Base-by-base conservation (phyloP, 1,284 basidiomycete genomes). In the Filobasidium uniguttulatum region DNA sequence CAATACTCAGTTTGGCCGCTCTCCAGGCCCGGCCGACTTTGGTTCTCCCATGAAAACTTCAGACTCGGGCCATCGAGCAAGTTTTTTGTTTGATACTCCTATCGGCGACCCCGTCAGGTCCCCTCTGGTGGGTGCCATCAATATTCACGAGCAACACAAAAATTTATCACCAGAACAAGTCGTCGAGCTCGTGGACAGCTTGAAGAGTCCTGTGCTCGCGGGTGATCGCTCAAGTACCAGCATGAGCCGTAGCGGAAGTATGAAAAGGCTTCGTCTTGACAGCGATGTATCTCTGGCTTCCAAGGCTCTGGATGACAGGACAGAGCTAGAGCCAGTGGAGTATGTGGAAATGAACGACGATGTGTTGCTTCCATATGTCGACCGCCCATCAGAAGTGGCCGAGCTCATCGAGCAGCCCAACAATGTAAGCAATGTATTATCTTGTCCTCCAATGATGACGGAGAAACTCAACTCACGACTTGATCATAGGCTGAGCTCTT, bases 321-420 rank as follows among this genome's bases (percentile, higher is more conserved):
- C 62, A 5, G 66, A 64, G 10, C 58, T 70, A 30, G 68, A 70
- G 54, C 66, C 68, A 0, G 63, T 70, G 46, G 67, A 70, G 46
- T 70, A 68, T 38, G 58, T 64, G 15, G 62, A 68, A 46, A 57
- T 70, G 56, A 62, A 65, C 23, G 60, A 65, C 5, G 63, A 65
- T 36, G 58, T 60, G 4, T 57, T 67, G 12, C 56, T 70, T 17
- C 68, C 68, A 0, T 70, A 62, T 54, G 57, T 66, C 30, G 59
- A 68, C 29, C 60, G 68, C 9, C 59, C 62, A 1, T 26, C 29
- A 22, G 65, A 70, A 46, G 67, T 70, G 17, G 38, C 23, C 2
- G 64, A 67, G 30, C 56, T 70, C 22, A 52, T 65, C 28, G 44
- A 49, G 3, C 59, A 62, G 25, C 57, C 58, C 8, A 48, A 49